Evolutionary conservation across 2,329 filamentous ascomycete species (phyloP).

Genomic region (Apiospora pterosperma): DNA sequence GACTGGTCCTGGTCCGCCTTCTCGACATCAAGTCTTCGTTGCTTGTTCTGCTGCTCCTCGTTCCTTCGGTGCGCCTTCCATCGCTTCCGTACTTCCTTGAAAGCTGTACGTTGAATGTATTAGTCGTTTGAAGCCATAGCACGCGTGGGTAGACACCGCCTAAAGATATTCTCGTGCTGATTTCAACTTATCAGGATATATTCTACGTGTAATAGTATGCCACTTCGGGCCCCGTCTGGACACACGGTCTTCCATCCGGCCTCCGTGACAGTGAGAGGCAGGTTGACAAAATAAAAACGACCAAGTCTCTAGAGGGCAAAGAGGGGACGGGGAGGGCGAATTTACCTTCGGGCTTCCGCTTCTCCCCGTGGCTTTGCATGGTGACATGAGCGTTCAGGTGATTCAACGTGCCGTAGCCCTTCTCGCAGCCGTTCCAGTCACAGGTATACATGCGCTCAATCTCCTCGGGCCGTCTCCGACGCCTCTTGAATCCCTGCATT

Average conservation of each 20-base stretch:
- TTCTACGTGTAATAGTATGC: no score
- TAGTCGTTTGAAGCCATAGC: no score
- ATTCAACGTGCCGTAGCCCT: conserved; percentile 96
- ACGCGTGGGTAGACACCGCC: no score
- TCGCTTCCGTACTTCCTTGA: not conserved
- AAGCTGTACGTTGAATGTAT: no score
- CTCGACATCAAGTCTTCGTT: not conserved
- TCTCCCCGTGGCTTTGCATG: conserved; percentile 94
- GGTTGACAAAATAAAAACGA: not conserved
- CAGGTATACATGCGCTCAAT: conserved; percentile 99
- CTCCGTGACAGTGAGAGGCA: no score
- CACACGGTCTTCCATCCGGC: no score
- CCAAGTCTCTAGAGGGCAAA: no score
- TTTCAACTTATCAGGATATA: no score
- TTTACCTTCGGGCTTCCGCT: conserved; percentile 96
- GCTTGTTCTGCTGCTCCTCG: not conserved
- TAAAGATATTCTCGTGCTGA: not conserved
- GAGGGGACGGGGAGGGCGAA: no score
- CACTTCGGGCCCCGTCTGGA: no score
- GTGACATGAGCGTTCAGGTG: conserved; percentile 97
- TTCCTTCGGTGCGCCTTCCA: not conserved
- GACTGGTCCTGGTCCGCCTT: no score
- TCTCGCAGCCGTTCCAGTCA: conserved; percentile 96
- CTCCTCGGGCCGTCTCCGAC: conserved; percentile 89
- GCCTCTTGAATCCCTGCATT: conserved; percentile 94